Percentiles rank a stretch among this genome's conserved stretches.
Conservation (phyloP, 352 stramenopile species). For the Pythium pyrilobum region DNA sequence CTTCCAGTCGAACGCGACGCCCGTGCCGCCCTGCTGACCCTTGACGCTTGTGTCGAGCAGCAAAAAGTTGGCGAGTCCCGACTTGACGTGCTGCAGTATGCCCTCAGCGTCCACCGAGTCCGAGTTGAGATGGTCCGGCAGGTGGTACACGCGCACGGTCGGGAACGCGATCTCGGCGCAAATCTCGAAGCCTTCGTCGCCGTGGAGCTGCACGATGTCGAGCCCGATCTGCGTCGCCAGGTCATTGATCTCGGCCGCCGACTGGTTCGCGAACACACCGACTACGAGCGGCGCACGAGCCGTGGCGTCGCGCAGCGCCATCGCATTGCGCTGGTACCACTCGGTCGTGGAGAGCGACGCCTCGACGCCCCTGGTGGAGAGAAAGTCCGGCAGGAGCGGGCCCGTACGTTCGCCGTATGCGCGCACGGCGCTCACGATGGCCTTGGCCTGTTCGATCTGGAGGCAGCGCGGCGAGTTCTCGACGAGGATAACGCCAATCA, state of each 20-base stretch:
- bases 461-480: slow-evolving; percentile 89
- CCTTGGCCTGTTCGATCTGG: slow-evolving; percentile 71
- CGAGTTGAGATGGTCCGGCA: slow-evolving; percentile 80
- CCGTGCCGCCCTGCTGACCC: slow-evolving; percentile 89
- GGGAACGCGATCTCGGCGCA: slow-evolving; percentile 82
- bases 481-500: slow-evolving; percentile 98
- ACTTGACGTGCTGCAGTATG: slow-evolving; percentile 56
- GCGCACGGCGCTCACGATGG: slow-evolving; percentile 90
- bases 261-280: slow-evolving; percentile 97
- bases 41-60: slow-evolving; percentile 97
- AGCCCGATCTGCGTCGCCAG: slow-evolving; percentile 88
- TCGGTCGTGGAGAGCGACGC: slow-evolving; percentile 27
- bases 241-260: slow-evolving; percentile 87
- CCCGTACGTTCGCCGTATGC: slow-evolving; percentile 91
- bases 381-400: slow-evolving; percentile 45
- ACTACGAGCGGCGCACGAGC: slow-evolving; percentile 85
- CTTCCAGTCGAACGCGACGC: slow-evolving; percentile 95
- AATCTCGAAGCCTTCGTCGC: slow-evolving; percentile 91
- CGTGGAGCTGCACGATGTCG: slow-evolving; percentile 98
- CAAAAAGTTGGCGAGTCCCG: slow-evolving; percentile 81
- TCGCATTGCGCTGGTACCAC: slow-evolving; percentile 80
- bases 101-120: slow-evolving; percentile 73
- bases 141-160: slow-evolving; percentile 91
- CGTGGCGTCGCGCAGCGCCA: slow-evolving; percentile 59
- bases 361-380: slow-evolving; percentile 27